Conservation (phyloP, 495 filamentous ascomycete species). For the Aspergillus asperescens region DNA sequence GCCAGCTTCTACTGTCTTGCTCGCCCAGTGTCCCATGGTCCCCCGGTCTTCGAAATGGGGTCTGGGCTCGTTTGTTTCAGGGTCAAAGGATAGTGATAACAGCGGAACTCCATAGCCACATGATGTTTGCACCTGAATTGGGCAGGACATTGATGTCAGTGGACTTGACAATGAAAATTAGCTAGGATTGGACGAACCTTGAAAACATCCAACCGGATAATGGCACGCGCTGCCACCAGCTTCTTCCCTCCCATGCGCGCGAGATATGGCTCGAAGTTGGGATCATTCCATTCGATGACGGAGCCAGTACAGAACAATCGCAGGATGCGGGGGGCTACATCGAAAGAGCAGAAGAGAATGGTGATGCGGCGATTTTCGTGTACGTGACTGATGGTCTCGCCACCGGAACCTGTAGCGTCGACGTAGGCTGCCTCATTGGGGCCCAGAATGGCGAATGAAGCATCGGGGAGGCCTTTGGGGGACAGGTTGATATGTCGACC, state of each 20-base stretch:
- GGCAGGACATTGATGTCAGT: neutral
- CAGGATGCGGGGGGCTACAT: constrained; percentile 57
- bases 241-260: constrained; percentile 24
- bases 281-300: constrained; percentile 55
- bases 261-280: constrained; percentile 17
- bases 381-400: constrained; percentile 66
- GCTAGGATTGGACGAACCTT: constrained; percentile 40
- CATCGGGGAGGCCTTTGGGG: constrained; percentile 55
- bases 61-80: constrained; percentile 18
- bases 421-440: constrained; percentile 61
- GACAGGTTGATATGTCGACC: constrained; percentile 62
- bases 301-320: constrained; percentile 63
- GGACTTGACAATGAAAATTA: neutral
- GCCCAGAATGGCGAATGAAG: constrained; percentile 55
- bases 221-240: constrained; percentile 51
- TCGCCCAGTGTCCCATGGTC: constrained; percentile 41
- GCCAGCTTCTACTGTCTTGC: constrained; percentile 34
- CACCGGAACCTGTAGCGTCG: constrained; percentile 65
- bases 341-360: constrained; percentile 66
- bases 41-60: constrained; percentile 37
- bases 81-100: constrained; percentile 23
- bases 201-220: constrained; percentile 61
- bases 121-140: constrained; percentile 47
- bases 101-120: constrained; percentile 54
- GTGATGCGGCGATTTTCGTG: constrained; percentile 73